These are phyloP conservation scores for Lentinula boryana DNA, from an alignment of 768 basidiomycete genomes.

Conservation along the genomic window DNA sequence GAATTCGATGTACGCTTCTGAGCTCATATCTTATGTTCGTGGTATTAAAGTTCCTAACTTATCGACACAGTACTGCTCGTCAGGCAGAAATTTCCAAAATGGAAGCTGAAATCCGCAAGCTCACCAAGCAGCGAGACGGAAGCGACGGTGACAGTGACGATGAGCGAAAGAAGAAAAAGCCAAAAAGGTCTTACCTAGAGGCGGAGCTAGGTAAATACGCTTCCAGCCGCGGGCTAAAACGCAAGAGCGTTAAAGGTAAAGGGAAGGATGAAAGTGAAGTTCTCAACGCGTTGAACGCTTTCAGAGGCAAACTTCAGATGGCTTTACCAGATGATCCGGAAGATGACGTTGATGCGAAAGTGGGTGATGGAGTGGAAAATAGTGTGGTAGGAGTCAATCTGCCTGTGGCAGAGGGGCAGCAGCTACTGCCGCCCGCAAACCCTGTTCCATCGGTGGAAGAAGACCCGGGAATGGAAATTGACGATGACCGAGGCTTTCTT, in stretches of 20 bases:
- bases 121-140: conserved; percentile 55
- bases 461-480: conserved; percentile 64
- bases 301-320: conserved; percentile 64
- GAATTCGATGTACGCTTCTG: conserved; percentile 44
- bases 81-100: conserved; percentile 79
- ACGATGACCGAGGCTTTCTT: conserved; percentile 72
- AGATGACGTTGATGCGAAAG: conserved; percentile 11
- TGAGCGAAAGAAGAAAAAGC: conserved; percentile 47
- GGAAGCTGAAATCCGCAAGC: conserved; percentile 82
- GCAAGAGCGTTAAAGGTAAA: conserved; percentile 39
- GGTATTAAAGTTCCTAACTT: background rate
- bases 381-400: conserved; percentile 16
- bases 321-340: conserved; percentile 24
- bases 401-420: conserved; percentile 9
- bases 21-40: conserved; percentile 1
- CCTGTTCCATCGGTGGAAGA: conserved; percentile 22
- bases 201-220: conserved; percentile 82
- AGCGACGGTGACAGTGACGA: conserved; percentile 62
- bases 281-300: conserved; percentile 60
- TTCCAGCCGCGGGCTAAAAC: conserved; percentile 52
- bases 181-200: conserved; percentile 66
- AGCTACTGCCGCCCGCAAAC: background rate
- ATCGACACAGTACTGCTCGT: conserved; percentile 45
- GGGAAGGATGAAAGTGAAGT: conserved; percentile 63
- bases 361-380: conserved; percentile 15